Evolutionary conservation across 108 stramenopile genomes (phyloP).

Genomic region (Pseudonitzschia pungens): DNA sequence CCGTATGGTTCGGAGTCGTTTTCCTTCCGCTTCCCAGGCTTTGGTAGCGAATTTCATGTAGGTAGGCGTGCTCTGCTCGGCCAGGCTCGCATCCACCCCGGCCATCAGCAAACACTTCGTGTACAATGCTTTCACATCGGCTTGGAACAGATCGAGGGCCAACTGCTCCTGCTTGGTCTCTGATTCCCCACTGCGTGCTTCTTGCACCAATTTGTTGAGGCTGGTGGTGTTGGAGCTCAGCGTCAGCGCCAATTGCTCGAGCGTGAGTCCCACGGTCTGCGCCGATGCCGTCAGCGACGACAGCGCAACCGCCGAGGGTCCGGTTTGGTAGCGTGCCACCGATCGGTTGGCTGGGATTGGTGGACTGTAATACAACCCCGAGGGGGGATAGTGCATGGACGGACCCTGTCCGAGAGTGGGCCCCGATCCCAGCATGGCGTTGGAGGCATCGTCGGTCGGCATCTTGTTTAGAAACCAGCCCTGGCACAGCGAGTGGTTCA

Average conservation of each 20-base stretch:
- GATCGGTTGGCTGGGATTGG: not conserved
- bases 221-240: slow-evolving; percentile 30
- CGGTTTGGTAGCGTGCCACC: slow-evolving; percentile 3
- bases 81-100: slow-evolving; percentile 34
- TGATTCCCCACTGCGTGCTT: slow-evolving; percentile 15
- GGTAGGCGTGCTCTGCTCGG: slow-evolving; percentile 24
- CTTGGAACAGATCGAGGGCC: slow-evolving; percentile 33
- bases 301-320: slow-evolving; percentile 48
- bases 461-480: not conserved
- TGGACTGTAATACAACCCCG: not conserved
- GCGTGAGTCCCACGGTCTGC: slow-evolving; percentile 41
- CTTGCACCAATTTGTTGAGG: slow-evolving; percentile 33
- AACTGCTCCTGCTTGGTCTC: slow-evolving; percentile 21
- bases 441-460: not conserved
- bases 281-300: slow-evolving; percentile 41
- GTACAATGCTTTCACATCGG: slow-evolving; percentile 38
- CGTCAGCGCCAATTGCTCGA: slow-evolving; percentile 49
- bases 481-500: slow-evolving; percentile 4
- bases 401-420: not conserved
- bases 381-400: not conserved
- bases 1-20: slow-evolving; percentile 22
- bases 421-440: not conserved
- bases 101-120: slow-evolving; percentile 46
- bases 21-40: slow-evolving; percentile 43
- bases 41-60: slow-evolving; percentile 46